Percentiles rank a stretch among this genome's conserved stretches.
Conservation (phyloP, 164 flowering plant species). For the Berberis thunbergii region DNA sequence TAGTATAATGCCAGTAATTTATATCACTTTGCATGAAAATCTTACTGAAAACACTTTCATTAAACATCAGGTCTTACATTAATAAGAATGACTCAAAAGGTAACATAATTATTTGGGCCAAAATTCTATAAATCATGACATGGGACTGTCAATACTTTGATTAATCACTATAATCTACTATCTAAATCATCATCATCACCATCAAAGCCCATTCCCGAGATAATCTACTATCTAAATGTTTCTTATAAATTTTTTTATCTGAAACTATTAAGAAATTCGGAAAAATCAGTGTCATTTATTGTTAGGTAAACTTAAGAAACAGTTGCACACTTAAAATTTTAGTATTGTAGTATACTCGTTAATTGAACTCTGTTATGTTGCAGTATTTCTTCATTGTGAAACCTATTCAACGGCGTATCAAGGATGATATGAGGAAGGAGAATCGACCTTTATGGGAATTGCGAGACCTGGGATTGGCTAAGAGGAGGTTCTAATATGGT, state of each 20-base stretch:
- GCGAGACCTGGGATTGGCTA: not conserved
- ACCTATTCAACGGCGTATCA: not conserved
- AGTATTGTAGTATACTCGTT: not conserved
- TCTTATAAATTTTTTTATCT: not conserved
- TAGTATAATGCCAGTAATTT: not conserved
- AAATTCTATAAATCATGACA: not conserved
- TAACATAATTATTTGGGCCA: not conserved
- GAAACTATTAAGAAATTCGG: not conserved
- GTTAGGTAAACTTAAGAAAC: too few species aligned
- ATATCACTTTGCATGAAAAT: not conserved
- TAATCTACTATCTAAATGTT: not conserved
- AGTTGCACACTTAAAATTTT: too few species aligned
- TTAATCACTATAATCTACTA: not conserved
- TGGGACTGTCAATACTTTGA: not conserved
- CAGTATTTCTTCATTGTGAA: slow-evolving; percentile 3
- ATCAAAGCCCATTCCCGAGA: too few species aligned
- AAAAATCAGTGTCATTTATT: not conserved
- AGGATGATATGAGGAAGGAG: not conserved
- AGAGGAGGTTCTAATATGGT: slow-evolving; percentile 5
- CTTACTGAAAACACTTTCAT: not conserved
- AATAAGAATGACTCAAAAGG: not conserved
- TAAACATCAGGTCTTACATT: not conserved
- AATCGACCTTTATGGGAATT: not conserved
- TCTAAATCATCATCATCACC: too few species aligned
- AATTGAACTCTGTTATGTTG: not conserved